phyloP scores from a whole-genome alignment of 768 basidiomycete species.

The Ramaria sp. region DNA sequence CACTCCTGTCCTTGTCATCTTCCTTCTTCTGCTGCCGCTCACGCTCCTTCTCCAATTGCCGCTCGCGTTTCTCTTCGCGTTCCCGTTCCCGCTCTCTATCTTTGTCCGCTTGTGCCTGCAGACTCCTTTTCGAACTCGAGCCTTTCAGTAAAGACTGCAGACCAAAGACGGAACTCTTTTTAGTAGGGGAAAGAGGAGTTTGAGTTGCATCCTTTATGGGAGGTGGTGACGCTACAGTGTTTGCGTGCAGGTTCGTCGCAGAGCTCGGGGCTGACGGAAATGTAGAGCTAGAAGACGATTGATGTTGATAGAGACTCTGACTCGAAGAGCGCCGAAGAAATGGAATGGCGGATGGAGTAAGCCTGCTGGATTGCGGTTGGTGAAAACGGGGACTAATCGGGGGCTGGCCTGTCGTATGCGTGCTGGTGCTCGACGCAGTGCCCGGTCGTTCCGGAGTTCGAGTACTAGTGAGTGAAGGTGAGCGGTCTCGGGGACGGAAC shows the following conservation, averaged over 20 bases:
- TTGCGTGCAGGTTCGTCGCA: neutral
- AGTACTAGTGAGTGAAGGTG: slow-evolving; percentile 26
- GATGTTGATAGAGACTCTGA: slow-evolving; percentile 27
- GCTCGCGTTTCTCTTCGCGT: slow-evolving; percentile 32
- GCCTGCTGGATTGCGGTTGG: slow-evolving; percentile 26
- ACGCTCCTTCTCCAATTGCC: slow-evolving; percentile 38
- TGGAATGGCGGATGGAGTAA: slow-evolving; percentile 87
- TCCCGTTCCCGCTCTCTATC: slow-evolving; percentile 41
- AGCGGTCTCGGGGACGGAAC: slow-evolving; percentile 23
- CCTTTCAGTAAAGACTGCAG: slow-evolving; percentile 75
- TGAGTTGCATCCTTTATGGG: slow-evolving; percentile 44
- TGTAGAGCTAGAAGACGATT: slow-evolving; percentile 25
- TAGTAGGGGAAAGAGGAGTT: slow-evolving; percentile 43
- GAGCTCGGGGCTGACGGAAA: slow-evolving; percentile 39
- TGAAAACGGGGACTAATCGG: slow-evolving; percentile 49
- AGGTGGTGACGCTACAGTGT: slow-evolving; percentile 17
- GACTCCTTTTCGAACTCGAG: slow-evolving; percentile 71
- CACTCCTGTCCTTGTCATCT: slow-evolving; percentile 74
- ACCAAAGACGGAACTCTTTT: slow-evolving; percentile 76
- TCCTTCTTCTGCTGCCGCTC: slow-evolving; percentile 51
- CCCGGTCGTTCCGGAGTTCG: slow-evolving; percentile 49
- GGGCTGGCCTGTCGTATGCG: slow-evolving; percentile 43
- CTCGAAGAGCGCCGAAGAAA: slow-evolving; percentile 91
- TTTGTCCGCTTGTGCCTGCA: slow-evolving; percentile 51
- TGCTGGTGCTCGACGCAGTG: slow-evolving; percentile 69